Percentiles rank a stretch among this genome's conserved stretches.
Evolutionary conservation across 441 rosid genomes (phyloP).

Genomic region (Erodium chrysanthum): DNA sequence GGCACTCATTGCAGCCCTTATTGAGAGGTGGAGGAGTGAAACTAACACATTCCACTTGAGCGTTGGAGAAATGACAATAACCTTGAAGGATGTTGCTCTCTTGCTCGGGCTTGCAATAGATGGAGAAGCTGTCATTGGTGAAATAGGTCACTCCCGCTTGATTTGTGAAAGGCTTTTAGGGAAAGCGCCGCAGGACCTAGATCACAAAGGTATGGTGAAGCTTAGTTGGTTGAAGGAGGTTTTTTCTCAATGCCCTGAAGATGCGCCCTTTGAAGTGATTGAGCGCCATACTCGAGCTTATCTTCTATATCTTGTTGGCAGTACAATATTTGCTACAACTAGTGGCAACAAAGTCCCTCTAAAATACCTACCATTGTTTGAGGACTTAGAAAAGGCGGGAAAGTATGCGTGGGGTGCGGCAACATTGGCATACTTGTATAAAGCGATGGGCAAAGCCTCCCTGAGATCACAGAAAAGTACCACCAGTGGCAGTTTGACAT

Average conservation of each 20-base stretch:
- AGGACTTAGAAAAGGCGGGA: constrained; percentile 71
- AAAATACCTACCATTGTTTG: constrained; percentile 89
- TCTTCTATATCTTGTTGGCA: constrained; percentile 83
- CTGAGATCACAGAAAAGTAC: constrained; percentile 85
- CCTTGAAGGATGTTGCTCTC: constrained; percentile 71
- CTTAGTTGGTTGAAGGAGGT: constrained; percentile 93
- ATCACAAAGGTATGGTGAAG: constrained; percentile 71
- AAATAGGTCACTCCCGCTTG: constrained; percentile 50
- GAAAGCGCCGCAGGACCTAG: constrained; percentile 28
- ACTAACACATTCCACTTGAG: constrained; percentile 88
- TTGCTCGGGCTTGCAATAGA: constrained; percentile 84
- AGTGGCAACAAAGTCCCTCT: constrained; percentile 97
- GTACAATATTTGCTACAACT: constrained; percentile 93
- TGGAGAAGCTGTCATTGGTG: constrained; percentile 86
- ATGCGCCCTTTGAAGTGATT: constrained; percentile 51
- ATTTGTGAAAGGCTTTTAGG: constrained; percentile 73
- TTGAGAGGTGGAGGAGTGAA: constrained; percentile 96
- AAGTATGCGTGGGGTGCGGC: constrained; percentile 94
- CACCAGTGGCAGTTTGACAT: constrained; percentile 87
- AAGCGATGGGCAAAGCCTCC: constrained; percentile 96
- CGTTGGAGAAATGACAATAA: constrained; percentile 87
- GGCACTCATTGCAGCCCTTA: constrained; percentile 85
- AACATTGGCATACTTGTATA: constrained; percentile 78
- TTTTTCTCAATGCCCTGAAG: constrained; percentile 63
- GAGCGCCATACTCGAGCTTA: constrained; percentile 79